These are phyloP conservation scores for Gracilariopsis chorda DNA, from an alignment of 23 red algal species.

Conservation along the genomic window DNA sequence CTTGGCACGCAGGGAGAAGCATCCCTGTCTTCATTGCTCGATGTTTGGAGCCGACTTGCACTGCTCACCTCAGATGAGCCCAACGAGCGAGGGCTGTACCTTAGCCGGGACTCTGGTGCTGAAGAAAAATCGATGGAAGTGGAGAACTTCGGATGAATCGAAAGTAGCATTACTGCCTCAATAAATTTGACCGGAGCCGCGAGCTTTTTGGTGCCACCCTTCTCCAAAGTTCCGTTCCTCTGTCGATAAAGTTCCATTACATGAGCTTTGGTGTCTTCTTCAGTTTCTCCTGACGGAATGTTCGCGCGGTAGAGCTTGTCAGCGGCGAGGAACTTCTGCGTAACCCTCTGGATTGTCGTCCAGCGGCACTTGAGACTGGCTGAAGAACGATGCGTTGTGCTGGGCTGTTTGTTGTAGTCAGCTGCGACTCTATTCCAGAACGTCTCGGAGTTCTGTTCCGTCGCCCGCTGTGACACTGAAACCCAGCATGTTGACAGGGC, in stretches of 20 bases:
- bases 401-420: too few species aligned
- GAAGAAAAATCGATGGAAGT: not conserved
- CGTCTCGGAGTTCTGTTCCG: too few species aligned
- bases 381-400: too few species aligned
- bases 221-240: not conserved
- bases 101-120: too few species aligned
- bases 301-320: not conserved
- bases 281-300: not conserved
- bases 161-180: not conserved
- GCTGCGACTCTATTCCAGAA: too few species aligned
- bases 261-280: not conserved
- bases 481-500: too few species aligned
- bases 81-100: too few species aligned
- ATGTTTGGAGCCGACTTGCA: not conserved
- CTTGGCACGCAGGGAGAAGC: not conserved
- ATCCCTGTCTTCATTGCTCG: not conserved
- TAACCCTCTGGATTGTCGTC: not conserved
- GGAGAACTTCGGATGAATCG: not conserved
- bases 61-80: too few species aligned
- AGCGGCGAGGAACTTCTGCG: conserved; percentile 1
- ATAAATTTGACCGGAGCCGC: not conserved
- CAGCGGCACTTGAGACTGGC: too few species aligned
- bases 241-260: not conserved
- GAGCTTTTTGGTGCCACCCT: not conserved
- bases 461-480: too few species aligned